Percentiles rank a stretch among this genome's conserved stretches.
phyloP scores from a whole-genome alignment of 805 yeast species.

The Phaffomyces opuntiae region DNA sequence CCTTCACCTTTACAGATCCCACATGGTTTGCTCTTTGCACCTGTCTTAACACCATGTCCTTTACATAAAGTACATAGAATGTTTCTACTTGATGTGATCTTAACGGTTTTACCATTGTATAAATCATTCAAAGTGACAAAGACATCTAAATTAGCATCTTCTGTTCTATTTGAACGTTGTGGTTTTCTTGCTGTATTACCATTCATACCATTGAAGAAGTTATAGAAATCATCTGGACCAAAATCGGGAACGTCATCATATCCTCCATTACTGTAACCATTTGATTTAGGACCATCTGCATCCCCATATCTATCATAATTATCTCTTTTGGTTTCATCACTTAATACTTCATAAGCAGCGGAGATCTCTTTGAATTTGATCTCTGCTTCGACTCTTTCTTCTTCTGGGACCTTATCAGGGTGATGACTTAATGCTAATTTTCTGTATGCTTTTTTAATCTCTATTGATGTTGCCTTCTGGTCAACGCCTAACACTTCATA shows the following conservation, averaged over 20 bases:
- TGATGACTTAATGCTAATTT: slow-evolving; percentile 77
- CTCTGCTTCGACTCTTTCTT: slow-evolving; percentile 65
- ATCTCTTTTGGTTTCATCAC: slow-evolving; percentile 56
- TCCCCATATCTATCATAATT: slow-evolving; percentile 55
- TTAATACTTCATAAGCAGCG: slow-evolving; percentile 78
- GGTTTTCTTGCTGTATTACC: slow-evolving; percentile 7
- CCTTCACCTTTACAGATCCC: slow-evolving; percentile 71
- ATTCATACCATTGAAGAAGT: slow-evolving; percentile 46
- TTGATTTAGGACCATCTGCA: slow-evolving; percentile 26
- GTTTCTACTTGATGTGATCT: slow-evolving; percentile 64
- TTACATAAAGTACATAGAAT: slow-evolving; percentile 65
- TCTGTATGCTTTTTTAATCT: slow-evolving; percentile 80
- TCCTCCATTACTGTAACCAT: slow-evolving; percentile 27
- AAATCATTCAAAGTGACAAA: slow-evolving; percentile 65
- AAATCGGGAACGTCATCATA: slow-evolving; percentile 39
- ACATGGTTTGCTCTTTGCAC: slow-evolving; percentile 53
- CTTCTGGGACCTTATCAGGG: slow-evolving; percentile 80
- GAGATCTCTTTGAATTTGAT: slow-evolving; percentile 73
- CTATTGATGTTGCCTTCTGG: slow-evolving; percentile 54
- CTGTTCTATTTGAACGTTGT: slow-evolving; percentile 36
- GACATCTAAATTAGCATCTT: slow-evolving; percentile 61
- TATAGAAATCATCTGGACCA: slow-evolving; percentile 69
- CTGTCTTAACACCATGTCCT: slow-evolving; percentile 68
- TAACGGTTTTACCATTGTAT: slow-evolving; percentile 74
- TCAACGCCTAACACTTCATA: slow-evolving; percentile 71